Evolutionary conservation across 345 rosid species (phyloP).

Genomic region (Durio zibethinus): DNA sequence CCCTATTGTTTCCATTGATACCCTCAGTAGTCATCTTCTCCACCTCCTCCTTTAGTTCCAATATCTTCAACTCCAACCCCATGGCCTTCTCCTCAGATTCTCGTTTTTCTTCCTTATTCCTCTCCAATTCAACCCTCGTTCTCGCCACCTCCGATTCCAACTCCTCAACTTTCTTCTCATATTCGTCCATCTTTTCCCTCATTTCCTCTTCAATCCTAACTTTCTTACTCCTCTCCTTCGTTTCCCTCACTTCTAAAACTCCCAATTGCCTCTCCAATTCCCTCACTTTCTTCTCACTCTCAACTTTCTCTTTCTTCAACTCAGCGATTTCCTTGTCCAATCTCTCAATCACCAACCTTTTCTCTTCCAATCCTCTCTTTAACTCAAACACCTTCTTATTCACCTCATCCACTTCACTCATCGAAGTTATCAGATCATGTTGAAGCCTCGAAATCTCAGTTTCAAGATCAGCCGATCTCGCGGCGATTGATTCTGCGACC

Average conservation of each 20-base stretch:
- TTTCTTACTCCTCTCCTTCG: conserved; percentile 65
- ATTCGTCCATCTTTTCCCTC: conserved; percentile 46
- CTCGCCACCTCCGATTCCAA: conserved; percentile 40
- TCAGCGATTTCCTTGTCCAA: conserved; percentile 49
- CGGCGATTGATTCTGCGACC: conserved; percentile 41
- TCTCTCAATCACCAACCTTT: conserved; percentile 33
- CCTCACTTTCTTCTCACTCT: conserved; percentile 51
- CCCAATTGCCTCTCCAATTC: conserved; percentile 75
- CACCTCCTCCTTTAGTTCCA: conserved; percentile 41
- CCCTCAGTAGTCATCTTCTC: conserved; percentile 39
- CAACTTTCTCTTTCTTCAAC: conserved; percentile 54
- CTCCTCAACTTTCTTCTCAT: conserved; percentile 37
- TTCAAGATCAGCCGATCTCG: conserved; percentile 66
- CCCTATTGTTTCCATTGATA: conserved; percentile 28
- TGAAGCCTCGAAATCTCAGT: conserved; percentile 56
- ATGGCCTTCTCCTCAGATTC: conserved; percentile 31
- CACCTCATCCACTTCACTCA: conserved; percentile 49
- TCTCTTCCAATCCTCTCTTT: conserved; percentile 42
- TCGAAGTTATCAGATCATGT: conserved; percentile 48
- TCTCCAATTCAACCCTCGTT: conserved; percentile 35
- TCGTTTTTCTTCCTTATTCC: conserved; percentile 31
- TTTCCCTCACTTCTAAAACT: conserved; percentile 49
- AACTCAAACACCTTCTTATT: conserved; percentile 37
- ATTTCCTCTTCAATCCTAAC: conserved; percentile 55
- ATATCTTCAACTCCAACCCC: conserved; percentile 34